Evolutionary conservation across 1,139 yeast genomes (phyloP), one percentile per base, ranked within the genome.

Genomic region (Geotrichum bryndzae): DNA sequence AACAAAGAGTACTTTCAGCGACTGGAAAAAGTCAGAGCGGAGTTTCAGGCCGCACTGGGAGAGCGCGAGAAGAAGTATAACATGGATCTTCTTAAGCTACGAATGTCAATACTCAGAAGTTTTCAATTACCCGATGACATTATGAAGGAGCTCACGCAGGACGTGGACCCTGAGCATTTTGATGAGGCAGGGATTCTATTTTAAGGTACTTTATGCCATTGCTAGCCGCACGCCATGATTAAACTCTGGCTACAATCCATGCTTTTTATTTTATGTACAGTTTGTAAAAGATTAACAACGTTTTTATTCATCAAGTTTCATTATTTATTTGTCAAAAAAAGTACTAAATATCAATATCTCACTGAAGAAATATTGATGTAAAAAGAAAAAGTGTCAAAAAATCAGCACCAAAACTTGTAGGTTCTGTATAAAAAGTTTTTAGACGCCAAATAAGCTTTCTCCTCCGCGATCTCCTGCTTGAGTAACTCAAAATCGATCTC

Each of bases 401-500:
- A 10, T 35, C 69, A 83, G 69, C 87, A 83, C 83, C 84, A 81
- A 74, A 81, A 80, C 62, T 73, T 69, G 67, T 72, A 76, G n/a
- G 72, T 58, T 66, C 80, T 77, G 73, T 68, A 77, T 64, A 50
- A 79, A 73, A 62, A 76, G 69, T 66, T 73, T 66, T 68, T 70
- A 68, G 72, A 69, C 41, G 70, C 72, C 66, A 78, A 63, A 59
- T 68, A 67, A 51, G 76, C 82, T 65, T 72, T 74, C 66, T 82
- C 84, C 70, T 80, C 84, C 53, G 75, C 78, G 59, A 80, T 77
- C 70, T 83, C 87, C 66, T 79, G 83, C 67, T 73, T 77, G 62
- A 84, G 70, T 64, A 77, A 74, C 60, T 82, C 87, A 65, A 80
- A 74, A 68, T 84, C 87, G 67, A 81, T 74, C 61, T 82, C 80